Evolutionary conservation across 176 grass and related monocot genomes (phyloP).

Genomic region (Hyparrhenia diplandra): DNA sequence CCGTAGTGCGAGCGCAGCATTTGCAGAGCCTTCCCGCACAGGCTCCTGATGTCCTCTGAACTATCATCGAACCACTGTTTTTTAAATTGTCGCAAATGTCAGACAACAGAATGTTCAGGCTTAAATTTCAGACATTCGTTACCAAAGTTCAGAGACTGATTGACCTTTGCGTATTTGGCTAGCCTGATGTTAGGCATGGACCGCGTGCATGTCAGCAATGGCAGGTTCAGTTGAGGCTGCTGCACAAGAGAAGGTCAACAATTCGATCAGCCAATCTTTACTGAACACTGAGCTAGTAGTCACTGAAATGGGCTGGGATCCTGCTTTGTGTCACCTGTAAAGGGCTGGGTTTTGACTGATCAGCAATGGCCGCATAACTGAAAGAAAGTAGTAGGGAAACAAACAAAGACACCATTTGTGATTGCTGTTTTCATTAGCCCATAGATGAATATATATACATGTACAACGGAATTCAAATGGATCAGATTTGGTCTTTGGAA

Average conservation of each 20-base stretch:
- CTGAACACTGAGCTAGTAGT: neutral
- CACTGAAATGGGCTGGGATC: neutral
- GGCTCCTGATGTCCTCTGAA: slow-evolving; percentile 55
- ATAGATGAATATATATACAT: too few relatives aligned
- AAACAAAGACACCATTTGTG: neutral
- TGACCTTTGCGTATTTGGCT: slow-evolving; percentile 62
- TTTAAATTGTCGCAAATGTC: neutral
- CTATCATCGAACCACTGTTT: slow-evolving; percentile 84
- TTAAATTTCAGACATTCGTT: neutral
- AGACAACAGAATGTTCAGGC: neutral
- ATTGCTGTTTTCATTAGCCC: too few relatives aligned
- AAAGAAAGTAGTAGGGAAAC: neutral
- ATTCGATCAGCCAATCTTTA: neutral
- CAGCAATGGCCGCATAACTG: slow-evolving; percentile 75
- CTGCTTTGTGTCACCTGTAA: slow-evolving; percentile 29
- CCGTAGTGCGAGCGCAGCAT: slow-evolving; percentile 51
- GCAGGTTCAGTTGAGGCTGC: slow-evolving; percentile 67
- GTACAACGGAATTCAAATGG: neutral
- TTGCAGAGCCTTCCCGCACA: slow-evolving; percentile 60
- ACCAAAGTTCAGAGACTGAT: too few relatives aligned
- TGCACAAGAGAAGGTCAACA: neutral
- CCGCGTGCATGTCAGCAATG: slow-evolving; percentile 31
- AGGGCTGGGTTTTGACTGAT: slow-evolving; percentile 19
- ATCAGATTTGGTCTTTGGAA: neutral
- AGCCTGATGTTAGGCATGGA: slow-evolving; percentile 58